Conservation (phyloP, 2,329 filamentous ascomycete species). For the Microcyclospora tardicrescens region DNA sequence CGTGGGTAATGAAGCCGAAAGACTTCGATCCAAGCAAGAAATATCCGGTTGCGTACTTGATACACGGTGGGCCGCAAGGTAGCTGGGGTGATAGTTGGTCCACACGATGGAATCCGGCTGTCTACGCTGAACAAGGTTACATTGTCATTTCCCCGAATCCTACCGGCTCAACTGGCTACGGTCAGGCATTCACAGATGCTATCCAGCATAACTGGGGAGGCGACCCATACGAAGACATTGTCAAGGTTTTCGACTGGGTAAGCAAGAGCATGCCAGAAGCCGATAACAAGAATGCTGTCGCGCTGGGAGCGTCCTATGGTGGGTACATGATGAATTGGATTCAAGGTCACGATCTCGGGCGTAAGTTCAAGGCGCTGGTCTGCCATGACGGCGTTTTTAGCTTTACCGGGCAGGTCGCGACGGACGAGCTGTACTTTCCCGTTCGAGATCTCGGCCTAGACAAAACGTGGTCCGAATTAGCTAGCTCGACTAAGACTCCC, state of each 20-base stretch:
- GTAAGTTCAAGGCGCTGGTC: slow-evolving; percentile 76
- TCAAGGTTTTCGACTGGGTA: slow-evolving; percentile 64
- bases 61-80: slow-evolving; percentile 20
- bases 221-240: slow-evolving; percentile 69
- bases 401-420: slow-evolving; percentile 17
- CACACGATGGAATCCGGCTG: slow-evolving; percentile 18
- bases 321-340: slow-evolving; percentile 68
- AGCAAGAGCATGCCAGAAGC: slow-evolving; percentile 52
- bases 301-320: slow-evolving; percentile 61
- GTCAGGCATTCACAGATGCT: slow-evolving; percentile 17
- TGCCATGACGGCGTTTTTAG: slow-evolving; percentile 33
- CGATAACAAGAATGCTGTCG: slow-evolving; percentile 57
- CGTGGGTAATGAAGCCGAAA: slow-evolving; percentile 29
- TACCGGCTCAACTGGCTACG: slow-evolving; percentile 19
- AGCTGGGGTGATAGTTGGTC: slow-evolving; percentile 17
- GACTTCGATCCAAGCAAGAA: slow-evolving; percentile 15
- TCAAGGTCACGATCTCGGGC: slow-evolving; percentile 69
- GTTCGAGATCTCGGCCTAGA: slow-evolving; percentile 33
- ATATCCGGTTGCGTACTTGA: slow-evolving; percentile 21
- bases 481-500: slow-evolving; percentile 9
- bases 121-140: slow-evolving; percentile 21
- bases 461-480: not conserved
- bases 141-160: slow-evolving; percentile 20
- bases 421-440: slow-evolving; percentile 44
- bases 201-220: slow-evolving; percentile 64